Evolutionary conservation across 179 eudicot species (phyloP).

Genomic region (Monotropa hypopitys): DNA sequence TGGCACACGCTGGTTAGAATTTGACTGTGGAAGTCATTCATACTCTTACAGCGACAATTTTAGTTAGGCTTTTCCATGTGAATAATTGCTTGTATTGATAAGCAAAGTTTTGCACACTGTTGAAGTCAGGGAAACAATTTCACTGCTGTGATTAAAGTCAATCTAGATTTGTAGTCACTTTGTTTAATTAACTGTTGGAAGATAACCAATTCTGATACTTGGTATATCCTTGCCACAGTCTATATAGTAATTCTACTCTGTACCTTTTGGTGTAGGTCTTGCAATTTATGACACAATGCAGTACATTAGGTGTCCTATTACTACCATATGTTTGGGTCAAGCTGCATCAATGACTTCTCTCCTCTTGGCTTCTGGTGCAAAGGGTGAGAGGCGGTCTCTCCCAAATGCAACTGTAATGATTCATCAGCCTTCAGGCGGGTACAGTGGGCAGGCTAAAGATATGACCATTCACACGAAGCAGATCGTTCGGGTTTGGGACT

Average conservation of each 20-base stretch:
- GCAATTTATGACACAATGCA: conserved; percentile 98
- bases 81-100: neutral
- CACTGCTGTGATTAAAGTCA: neutral
- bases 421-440: conserved; percentile 96
- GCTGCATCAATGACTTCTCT: conserved; percentile 96
- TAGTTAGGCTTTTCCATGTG: neutral
- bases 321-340: conserved; percentile 85
- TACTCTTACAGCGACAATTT: neutral
- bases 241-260: neutral
- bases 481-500: conserved; percentile 78
- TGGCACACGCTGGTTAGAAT: neutral
- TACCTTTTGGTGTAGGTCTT: conserved; percentile 47
- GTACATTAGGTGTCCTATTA: conserved; percentile 81
- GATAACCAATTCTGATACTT: neutral
- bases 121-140: neutral
- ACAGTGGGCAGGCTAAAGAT: conserved; percentile 88
- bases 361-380: conserved; percentile 82
- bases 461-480: conserved; percentile 84
- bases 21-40: neutral
- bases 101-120: neutral
- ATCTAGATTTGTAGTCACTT: neutral
- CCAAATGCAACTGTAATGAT: conserved; percentile 89
- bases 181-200: neutral
- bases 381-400: conserved; percentile 83
- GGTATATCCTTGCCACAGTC: neutral